Evolutionary conservation across 129 eudicot genomes (phyloP), one percentile per base, ranked within the genome.

Genomic region (carrot (Daucus carota)): DNA sequence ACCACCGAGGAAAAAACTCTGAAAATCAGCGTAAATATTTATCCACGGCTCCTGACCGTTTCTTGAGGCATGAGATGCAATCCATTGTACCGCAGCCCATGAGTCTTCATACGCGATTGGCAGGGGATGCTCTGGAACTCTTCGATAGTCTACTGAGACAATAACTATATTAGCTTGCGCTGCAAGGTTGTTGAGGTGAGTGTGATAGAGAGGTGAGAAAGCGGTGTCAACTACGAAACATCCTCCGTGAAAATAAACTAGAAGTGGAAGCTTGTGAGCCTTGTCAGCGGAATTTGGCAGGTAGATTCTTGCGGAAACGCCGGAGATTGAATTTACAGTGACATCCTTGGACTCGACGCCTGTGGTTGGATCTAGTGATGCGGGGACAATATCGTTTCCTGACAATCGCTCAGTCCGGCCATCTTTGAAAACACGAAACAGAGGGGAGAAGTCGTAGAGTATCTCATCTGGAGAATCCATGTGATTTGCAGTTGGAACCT

Each of bases 181-280:
- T 45, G 41, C 73, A 18, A 83, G 76, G 5, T 17, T 6, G 73
- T 75, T 83, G 29, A 78, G 69, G 73, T 46, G 65, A 73, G 29
- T 33, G 11, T 83, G 86, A 66, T 73, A 78, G 3, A 41, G 10
- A 7, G 80, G 78, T 18, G 83, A 44, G 44, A 42, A 78, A 44
- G 83, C 67, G 3, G 63, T 73, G 26, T 46, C 66, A 29, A 33
- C 26, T 16, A 75, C 57, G 48, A 83, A 83, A 1, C 70, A 77
- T 2, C 83, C 86, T 4, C 86, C 86, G 17, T 83, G 86, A 54
- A 73, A 40, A 76, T 82, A 82, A n/a, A 82, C 9, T 32, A 77
- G 24, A 32, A 82, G 36, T 15, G 79, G 82, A 41, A 74, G 76
- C 2, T 77, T 82, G 4, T 57, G 74, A 22, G 28, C 57, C 0